Conservation (phyloP, 441 rosid genomes). For the Corymbia citriodora region DNA sequence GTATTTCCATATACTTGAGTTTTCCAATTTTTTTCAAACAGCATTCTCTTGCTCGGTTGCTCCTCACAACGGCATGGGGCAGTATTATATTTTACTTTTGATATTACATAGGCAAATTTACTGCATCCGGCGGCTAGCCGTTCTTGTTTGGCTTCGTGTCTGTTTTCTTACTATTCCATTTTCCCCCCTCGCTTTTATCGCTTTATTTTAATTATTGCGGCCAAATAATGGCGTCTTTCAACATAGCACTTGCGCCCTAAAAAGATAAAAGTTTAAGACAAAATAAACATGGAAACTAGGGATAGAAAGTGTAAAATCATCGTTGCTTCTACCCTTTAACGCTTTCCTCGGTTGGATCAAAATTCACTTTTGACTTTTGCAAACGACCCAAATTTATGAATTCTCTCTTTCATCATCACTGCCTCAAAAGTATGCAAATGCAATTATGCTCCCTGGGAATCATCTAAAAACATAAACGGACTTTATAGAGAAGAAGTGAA, state of each 20-base stretch:
- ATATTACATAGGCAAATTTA: background rate
- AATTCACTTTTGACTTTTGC: slow-evolving; percentile 30
- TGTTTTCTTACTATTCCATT: background rate
- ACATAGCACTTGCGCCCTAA: background rate
- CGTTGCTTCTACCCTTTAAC: background rate
- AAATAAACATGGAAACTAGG: background rate
- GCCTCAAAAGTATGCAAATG: slow-evolving; percentile 7
- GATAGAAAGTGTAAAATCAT: background rate
- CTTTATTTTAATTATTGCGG: background rate
- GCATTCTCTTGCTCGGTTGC: background rate
- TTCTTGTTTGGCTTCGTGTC: background rate
- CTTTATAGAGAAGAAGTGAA: background rate
- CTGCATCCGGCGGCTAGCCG: background rate
- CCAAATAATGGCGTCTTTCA: background rate
- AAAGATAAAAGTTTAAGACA: background rate
- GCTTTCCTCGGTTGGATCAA: slow-evolving; percentile 9
- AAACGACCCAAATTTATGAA: background rate
- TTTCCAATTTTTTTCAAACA: background rate
- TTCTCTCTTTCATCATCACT: slow-evolving; percentile 1
- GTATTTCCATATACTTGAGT: background rate
- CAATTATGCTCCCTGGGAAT: background rate
- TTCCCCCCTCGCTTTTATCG: background rate
- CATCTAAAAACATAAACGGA: background rate
- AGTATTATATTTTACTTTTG: background rate
- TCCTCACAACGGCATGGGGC: background rate